phyloP scores from a whole-genome alignment of 129 eudicot species.

The Deinandra increscens region DNA sequence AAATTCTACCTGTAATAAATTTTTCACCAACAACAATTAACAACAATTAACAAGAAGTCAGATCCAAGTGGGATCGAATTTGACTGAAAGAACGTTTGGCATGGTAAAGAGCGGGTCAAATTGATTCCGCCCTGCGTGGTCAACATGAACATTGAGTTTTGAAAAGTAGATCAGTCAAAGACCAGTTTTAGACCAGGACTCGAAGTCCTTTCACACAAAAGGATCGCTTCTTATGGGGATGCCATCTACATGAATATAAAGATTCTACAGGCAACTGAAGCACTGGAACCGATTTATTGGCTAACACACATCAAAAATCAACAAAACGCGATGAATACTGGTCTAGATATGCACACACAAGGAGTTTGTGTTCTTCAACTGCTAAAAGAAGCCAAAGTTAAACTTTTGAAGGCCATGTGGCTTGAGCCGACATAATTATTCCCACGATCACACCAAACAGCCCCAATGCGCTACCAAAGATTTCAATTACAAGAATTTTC shows the following conservation, averaged over 20 bases:
- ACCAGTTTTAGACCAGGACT: not conserved
- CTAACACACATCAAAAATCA: constrained; percentile 24
- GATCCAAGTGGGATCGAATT: not conserved
- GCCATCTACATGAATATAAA: constrained; percentile 12
- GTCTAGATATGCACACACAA: constrained; percentile 28
- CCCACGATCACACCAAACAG: constrained; percentile 93
- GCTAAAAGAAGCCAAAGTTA: constrained; percentile 7
- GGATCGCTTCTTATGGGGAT: not conserved
- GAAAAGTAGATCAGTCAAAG: not conserved
- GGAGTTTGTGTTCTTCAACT: constrained; percentile 18
- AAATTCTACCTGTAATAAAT: no score
- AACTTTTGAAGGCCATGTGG: constrained; percentile 81
- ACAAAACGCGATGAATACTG: not conserved
- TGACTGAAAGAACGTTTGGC: not conserved
- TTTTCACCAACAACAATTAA: no score
- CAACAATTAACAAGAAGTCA: no score
- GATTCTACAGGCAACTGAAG: not conserved
- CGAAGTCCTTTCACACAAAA: not conserved
- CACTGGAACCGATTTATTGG: constrained; percentile 17
- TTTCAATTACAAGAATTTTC: constrained; percentile 89
- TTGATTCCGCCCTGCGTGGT: not conserved
- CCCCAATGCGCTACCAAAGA: constrained; percentile 87
- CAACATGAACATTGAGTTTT: not conserved
- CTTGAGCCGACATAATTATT: constrained; percentile 97
- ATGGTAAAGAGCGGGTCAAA: not conserved